phyloP scores from a whole-genome alignment of 2,329 filamentous ascomycete species.

The Fusarium duplospermum region DNA sequence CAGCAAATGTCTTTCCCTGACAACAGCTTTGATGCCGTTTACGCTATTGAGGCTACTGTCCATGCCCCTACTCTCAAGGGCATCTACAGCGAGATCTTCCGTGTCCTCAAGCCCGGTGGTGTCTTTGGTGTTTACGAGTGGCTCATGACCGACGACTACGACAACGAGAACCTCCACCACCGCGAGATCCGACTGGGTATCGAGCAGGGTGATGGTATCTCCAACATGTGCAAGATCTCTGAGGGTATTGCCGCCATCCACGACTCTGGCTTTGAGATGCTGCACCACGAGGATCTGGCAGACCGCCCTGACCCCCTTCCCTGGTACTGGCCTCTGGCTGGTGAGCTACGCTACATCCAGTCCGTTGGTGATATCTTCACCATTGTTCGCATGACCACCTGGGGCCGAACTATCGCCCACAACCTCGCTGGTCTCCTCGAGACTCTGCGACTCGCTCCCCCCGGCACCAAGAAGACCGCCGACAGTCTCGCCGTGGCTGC shows the following conservation, averaged over 20 bases:
- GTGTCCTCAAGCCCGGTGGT: constrained; percentile 94
- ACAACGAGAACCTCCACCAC: constrained; percentile 88
- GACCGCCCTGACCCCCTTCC: constrained; percentile 79
- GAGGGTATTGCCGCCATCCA: constrained; percentile 87
- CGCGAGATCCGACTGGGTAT: constrained; percentile 93
- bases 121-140: constrained; percentile 98
- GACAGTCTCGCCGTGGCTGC: constrained; percentile 85
- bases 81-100: constrained; percentile 94
- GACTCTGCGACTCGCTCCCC: constrained; percentile 78
- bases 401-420: constrained; percentile 81
- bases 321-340: constrained; percentile 94
- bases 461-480: constrained; percentile 93
- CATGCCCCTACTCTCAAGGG: constrained; percentile 92
- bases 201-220: constrained; percentile 95
- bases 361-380: constrained; percentile 84
- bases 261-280: constrained; percentile 85
- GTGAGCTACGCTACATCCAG: constrained; percentile 85
- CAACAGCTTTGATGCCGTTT: constrained; percentile 92
- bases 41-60: constrained; percentile 96
- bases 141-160: constrained; percentile 97
- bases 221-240: constrained; percentile 92
- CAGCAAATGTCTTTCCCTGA: constrained; percentile 95
- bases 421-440: constrained; percentile 82
- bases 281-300: constrained; percentile 88
- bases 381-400: constrained; percentile 88